phyloP scores from a whole-genome alignment of 2,329 filamentous ascomycete genomes.

The Plectosphaerella plurivora region DNA sequence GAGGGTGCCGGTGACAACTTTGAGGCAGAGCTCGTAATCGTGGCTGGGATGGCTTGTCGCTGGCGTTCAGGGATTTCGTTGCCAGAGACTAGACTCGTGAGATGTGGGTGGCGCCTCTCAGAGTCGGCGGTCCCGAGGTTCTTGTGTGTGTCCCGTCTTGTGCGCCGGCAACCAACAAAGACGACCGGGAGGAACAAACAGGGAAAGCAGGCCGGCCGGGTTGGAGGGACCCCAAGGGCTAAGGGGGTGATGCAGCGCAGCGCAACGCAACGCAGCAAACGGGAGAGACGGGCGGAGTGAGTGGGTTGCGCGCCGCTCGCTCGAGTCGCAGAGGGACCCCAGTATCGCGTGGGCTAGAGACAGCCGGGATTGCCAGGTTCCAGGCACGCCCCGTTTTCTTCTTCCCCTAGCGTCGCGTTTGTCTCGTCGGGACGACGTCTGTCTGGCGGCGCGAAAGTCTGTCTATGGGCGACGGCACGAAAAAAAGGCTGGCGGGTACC shows the following conservation, averaged over 20 bases:
- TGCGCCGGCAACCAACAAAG: not conserved
- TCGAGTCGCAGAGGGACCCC: not conserved
- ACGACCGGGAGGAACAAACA: not conserved
- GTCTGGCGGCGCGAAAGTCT: not conserved
- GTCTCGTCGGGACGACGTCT: not conserved
- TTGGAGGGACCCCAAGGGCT: too few relatives aligned
- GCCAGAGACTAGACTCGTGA: not conserved
- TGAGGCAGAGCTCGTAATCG: not conserved
- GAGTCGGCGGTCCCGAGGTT: not conserved
- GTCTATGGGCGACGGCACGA: too few relatives aligned
- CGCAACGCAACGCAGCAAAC: too few relatives aligned
- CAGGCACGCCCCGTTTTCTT: not conserved
- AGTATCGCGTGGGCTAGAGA: not conserved
- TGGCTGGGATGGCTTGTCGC: not conserved
- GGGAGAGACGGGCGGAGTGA: too few relatives aligned
- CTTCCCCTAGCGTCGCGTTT: not conserved
- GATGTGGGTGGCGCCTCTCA: not conserved
- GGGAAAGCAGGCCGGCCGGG: too few relatives aligned
- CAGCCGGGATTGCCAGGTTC: not conserved
- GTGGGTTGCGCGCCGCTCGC: too few relatives aligned
- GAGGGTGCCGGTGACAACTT: too few relatives aligned
- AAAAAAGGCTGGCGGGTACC: not conserved
- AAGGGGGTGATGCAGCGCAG: too few relatives aligned
- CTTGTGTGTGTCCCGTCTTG: not conserved
- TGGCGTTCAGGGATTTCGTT: not conserved